Percentiles rank a stretch among this genome's conserved stretches.
Evolutionary conservation across 2,329 filamentous ascomycete species (phyloP).

Genomic region (Fusarium coffeatum): DNA sequence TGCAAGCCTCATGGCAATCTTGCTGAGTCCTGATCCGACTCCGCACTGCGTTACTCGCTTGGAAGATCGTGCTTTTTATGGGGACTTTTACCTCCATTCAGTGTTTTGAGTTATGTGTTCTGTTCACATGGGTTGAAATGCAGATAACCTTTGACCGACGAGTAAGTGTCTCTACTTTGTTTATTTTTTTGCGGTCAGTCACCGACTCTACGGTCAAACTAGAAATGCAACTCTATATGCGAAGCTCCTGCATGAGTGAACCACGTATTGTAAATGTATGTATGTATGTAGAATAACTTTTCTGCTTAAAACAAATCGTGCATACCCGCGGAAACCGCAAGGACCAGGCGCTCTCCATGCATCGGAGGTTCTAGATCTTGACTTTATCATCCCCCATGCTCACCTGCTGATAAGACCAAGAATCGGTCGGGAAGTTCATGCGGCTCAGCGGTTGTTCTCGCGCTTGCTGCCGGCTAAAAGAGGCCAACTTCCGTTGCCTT

Average conservation of each 20-base stretch:
- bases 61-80: conserved; percentile 13
- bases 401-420: conserved; percentile 21
- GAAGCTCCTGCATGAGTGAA: neutral
- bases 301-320: neutral
- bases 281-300: neutral
- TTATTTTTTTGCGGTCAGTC: neutral
- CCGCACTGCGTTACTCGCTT: conserved; percentile 18
- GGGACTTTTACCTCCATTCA: conserved; percentile 9
- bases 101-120: neutral
- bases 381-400: conserved; percentile 20
- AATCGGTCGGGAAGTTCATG: conserved; percentile 7
- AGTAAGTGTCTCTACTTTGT: neutral
- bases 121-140: neutral
- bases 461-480: neutral
- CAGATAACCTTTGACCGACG: neutral
- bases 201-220: neutral
- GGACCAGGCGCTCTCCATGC: conserved; percentile 28
- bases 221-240: neutral
- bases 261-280: neutral
- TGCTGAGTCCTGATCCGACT: conserved; percentile 21
- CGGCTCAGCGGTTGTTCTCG: conserved; percentile 22
- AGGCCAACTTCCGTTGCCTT: neutral
- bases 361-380: conserved; percentile 30
- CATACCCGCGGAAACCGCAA: conserved; percentile 24
- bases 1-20: conserved; percentile 23